Base-by-base conservation (phyloP, 129 eudicot genomes). In the Mikania micrantha region DNA sequence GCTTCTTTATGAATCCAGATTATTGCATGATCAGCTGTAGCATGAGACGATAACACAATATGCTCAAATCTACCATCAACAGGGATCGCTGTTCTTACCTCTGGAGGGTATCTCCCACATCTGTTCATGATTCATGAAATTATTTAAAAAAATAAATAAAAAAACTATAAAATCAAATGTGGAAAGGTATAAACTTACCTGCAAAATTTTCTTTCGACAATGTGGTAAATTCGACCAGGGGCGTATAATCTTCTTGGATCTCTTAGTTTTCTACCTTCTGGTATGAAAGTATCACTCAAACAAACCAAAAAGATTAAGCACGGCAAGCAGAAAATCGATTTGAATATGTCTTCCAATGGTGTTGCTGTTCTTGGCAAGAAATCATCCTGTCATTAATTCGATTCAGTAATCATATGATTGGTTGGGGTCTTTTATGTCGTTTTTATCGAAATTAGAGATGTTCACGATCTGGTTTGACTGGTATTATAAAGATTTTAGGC, bases 11-110 rank as follows among this genome's bases (percentile, higher is more conserved):
- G 83, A 9, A 90, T 90, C 95, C 96, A 90, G 2, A 82, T 64
- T 74, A 90, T 90, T 44, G 78, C 96, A 74, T 90, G 96, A 84
- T 90, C 95, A 45, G 95, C 73, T 1, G 88, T 90, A 19, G 96
- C 95, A 75, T 84, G 85, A 40, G 86, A 81, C 38, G 96, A 90
- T 57, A 90, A 63, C 53, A 90, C 96, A 59, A 90, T 91, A 65
- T 91, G 98, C 71, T 91, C 98, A 49, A 91, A 91, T 85, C 98
- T 85, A 72, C 93, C 98, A 72, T 91, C 98, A 24, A 91, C 98
- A 0, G 98, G 96, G 49, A 88, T 91, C 50, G 96, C 98, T 8
- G 98, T 91, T 70, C 96, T 81, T 0, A 91, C 98, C 58, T 88
- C 89, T 25, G 98, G 96, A 77, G 98, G 96, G 71, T 67, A 88